Conservation (phyloP, 2,329 filamentous ascomycete genomes). For the Apiospora koreana region DNA sequence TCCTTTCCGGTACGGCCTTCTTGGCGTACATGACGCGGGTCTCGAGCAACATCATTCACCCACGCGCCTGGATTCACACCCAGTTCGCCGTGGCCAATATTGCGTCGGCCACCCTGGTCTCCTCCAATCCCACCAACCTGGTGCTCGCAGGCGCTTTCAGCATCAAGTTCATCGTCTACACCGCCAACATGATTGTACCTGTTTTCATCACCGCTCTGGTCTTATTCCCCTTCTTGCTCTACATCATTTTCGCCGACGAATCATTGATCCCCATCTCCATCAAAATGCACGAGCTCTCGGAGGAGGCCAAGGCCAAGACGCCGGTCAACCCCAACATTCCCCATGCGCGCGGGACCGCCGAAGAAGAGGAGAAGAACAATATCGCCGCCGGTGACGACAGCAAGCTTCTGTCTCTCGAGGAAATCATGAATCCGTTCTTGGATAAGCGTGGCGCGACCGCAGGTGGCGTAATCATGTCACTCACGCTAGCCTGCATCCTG, state of each 20-base stretch:
- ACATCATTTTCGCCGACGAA: conserved; percentile 66
- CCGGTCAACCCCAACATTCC: conserved; percentile 76
- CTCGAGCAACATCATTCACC: conserved; percentile 70
- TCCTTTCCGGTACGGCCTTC: conserved; percentile 73
- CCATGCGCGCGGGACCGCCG: conserved; percentile 55
- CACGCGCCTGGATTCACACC: conserved; percentile 71
- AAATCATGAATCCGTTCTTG: conserved; percentile 75
- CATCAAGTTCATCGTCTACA: conserved; percentile 73
- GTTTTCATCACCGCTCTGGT: conserved; percentile 68
- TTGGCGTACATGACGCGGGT: conserved; percentile 77
- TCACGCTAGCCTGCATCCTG: conserved; percentile 65
- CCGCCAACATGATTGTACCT: conserved; percentile 76
- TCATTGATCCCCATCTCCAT: conserved; percentile 66
- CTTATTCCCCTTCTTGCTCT: conserved; percentile 69
- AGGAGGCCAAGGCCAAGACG: conserved; percentile 52
- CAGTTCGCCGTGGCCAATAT: conserved; percentile 76
- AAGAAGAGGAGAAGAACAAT: conserved; percentile 47
- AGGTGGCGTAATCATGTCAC: conserved; percentile 66
- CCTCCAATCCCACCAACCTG: conserved; percentile 76
- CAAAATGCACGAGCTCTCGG: conserved; percentile 66
- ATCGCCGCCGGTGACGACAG: conserved; percentile 49
- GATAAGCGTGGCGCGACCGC: conserved; percentile 67
- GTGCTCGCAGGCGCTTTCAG: conserved; percentile 72
- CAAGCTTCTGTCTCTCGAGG: conserved; percentile 63
- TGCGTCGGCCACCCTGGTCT: conserved; percentile 73